Evolutionary conservation across 164 flowering plant species (phyloP), one percentile per base, ranked within the genome.

Genomic region (Annona cherimola): DNA sequence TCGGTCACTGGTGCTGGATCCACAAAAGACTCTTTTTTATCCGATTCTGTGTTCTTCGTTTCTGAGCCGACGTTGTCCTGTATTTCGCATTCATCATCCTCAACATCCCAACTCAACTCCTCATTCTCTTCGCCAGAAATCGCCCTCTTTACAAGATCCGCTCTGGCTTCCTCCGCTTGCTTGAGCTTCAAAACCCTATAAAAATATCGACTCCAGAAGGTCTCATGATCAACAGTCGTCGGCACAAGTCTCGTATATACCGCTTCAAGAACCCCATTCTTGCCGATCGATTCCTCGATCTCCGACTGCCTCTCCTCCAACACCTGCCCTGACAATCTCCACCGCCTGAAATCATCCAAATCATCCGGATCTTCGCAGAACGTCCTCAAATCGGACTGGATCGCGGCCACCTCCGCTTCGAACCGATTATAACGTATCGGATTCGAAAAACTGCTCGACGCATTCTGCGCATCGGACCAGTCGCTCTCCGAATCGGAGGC

Each of bases 41-140:
- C 68, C 57, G 19, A 50, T 14, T 62, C 75, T 39, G 4, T 20
- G 16, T 60, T 63, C 57, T 43, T 50, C 12, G 42, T 5, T 4
- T n/a, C 45, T 26, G 16, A n/a, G 11, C 20, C 40, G n/a, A 43
- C 61, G 14, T 6, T 63, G 7, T 61, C 66, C 16, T 14, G 35
- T 42, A 60, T 66, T 72, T 65, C 54, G 18, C 83, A 86, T 8
- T 42, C 16, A 1, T 81, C 94, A 14, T 91, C 97, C 26, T 92
- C 94, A 57, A 89, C 83, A 77, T 92, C 97, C 97, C 97, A 92
- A 72, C 90, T 87, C 81, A 92, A 82, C n/a, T 89, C 92, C 74
- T 94, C 97, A 39, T 92, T 94, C 26, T 88, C 93, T 8, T 86
- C 93, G 26, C 84, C 83, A 1, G 86, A 74, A 68, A 93, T 87